Evolutionary conservation across 177 flowering plant species (phyloP).

Genomic region (Vitis hybrid): DNA sequence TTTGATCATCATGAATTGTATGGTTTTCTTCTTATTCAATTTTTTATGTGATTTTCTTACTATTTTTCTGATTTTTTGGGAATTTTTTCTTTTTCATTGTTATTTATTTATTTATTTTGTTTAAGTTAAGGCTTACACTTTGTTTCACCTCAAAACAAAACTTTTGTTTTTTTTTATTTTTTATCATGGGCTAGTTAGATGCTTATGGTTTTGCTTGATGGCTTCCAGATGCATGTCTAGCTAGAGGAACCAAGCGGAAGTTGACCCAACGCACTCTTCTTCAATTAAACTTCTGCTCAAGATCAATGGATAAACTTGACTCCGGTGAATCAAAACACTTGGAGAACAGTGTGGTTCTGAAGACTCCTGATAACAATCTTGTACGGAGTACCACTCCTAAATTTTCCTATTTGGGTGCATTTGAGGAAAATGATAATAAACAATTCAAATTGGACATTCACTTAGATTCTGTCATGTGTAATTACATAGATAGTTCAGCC

Average conservation of each 20-base stretch:
- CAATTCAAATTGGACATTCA: background rate
- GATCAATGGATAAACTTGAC: conserved; percentile 23
- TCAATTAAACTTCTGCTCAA: conserved; percentile 56
- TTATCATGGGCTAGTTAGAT: background rate
- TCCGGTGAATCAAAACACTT: conserved; percentile 16
- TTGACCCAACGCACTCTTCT: conserved; percentile 78
- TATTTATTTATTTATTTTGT: background rate
- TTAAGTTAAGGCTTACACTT: background rate
- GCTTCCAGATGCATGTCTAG: conserved; percentile 72
- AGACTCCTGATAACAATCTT: conserved; percentile 5
- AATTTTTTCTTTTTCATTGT: background rate
- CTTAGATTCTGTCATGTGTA: conserved; percentile 4
- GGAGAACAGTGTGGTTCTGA: conserved; percentile 3
- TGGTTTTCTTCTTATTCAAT: no score
- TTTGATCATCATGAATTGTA: no score
- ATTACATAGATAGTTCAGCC: conserved; percentile 14
- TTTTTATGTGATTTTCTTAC: no score
- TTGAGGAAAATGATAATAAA: conserved; percentile 19
- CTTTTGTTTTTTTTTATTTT: background rate
- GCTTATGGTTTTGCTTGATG: conserved; percentile 9
- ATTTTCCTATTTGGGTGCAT: background rate
- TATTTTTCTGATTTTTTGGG: no score
- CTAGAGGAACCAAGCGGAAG: conserved; percentile 73
- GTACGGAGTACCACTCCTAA: background rate
- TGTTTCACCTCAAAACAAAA: no score